A percentile compares a stretch with the other conserved stretches of the same genome.
Conservation (phyloP, 441 rosid species). For the Geranium incanum region DNA sequence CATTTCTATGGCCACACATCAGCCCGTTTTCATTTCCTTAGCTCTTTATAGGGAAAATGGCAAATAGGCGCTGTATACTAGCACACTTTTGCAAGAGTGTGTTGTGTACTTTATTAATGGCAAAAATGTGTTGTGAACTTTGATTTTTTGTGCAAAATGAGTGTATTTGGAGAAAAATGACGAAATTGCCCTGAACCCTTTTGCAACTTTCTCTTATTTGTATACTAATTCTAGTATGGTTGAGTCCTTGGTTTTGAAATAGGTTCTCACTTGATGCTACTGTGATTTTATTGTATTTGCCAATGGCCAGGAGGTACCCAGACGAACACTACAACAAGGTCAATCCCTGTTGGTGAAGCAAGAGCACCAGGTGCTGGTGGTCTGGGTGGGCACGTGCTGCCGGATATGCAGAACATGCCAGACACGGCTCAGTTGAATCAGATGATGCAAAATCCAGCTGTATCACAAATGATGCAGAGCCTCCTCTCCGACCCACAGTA, state of each 20-base stretch:
- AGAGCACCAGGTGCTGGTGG: conserved; percentile 43
- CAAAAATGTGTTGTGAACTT: no score
- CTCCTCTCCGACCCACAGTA: conserved; percentile 53
- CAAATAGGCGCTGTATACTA: no score
- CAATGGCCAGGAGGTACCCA: conserved; percentile 24
- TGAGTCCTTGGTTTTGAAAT: not conserved
- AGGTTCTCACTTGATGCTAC: not conserved
- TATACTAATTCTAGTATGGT: not conserved
- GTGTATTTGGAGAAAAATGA: no score
- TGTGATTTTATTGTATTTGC: not conserved
- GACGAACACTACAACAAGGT: conserved; percentile 36
- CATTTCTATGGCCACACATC: not conserved
- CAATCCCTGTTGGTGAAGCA: conserved; percentile 29
- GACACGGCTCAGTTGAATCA: conserved; percentile 48
- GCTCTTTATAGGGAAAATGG: not conserved
- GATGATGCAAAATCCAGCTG: conserved; percentile 52
- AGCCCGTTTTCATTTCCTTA: not conserved
- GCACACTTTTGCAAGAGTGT: no score
- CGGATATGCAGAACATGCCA: conserved; percentile 41
- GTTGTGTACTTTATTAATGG: no score
- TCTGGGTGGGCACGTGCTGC: conserved; percentile 39
- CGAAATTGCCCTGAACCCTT: not conserved
- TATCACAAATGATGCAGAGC: conserved; percentile 60
- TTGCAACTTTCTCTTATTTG: not conserved
- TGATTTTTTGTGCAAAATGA: no score